These are phyloP conservation scores for Lentinula detonsa DNA, from an alignment of 768 basidiomycete genomes.

Conservation along the genomic window DNA sequence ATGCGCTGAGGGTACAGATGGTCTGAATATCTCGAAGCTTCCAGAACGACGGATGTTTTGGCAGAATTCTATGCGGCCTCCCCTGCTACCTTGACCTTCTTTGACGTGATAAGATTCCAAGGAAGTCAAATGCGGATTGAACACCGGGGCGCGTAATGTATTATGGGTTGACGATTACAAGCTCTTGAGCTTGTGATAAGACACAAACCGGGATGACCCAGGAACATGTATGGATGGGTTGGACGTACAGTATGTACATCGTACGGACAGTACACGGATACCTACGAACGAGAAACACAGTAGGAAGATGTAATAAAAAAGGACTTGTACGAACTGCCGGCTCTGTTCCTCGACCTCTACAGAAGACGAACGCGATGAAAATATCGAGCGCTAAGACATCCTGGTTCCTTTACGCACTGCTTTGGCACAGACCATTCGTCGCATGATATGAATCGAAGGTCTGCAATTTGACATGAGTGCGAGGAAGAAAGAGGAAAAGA, in stretches of 20 bases:
- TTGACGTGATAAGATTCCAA: no score
- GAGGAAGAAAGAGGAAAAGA: conserved; percentile 18
- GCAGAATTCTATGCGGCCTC: neutral
- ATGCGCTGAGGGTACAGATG: neutral
- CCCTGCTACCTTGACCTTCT: no score
- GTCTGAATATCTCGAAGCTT: neutral
- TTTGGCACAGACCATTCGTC: conserved; percentile 37
- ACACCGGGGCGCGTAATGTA: no score
- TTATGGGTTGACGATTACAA: no score
- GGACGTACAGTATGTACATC: no score
- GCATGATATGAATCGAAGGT: conserved; percentile 13
- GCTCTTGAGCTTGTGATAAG: no score
- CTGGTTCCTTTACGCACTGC: conserved; percentile 28
- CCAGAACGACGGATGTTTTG: neutral
- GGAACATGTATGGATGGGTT: no score
- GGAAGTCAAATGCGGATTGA: no score
- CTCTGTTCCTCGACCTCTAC: conserved; percentile 24
- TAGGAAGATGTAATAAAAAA: conserved; percentile 6
- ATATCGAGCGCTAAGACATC: conserved; percentile 33
- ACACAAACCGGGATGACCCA: no score
- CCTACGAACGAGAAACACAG: neutral
- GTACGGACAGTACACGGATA: neutral
- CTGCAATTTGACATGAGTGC: conserved; percentile 45
- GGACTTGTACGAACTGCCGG: conserved; percentile 29
- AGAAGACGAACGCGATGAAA: conserved; percentile 18